Evolutionary conservation across 306 rosid species (phyloP).

Genomic region (Trifolium subterraneum): DNA sequence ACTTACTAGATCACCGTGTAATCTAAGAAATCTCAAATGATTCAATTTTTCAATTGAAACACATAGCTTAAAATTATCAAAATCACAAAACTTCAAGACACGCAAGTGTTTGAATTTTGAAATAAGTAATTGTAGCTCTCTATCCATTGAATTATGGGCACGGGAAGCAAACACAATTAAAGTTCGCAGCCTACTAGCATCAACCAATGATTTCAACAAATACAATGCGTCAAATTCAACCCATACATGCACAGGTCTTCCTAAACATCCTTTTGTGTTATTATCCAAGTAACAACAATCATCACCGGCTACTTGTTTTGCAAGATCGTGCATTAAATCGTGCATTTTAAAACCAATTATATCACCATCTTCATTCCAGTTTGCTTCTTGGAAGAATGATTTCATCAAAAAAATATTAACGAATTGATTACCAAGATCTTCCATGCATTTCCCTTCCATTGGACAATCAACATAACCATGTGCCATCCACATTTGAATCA

Average conservation of each 20-base stretch:
- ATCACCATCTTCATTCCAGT: not conserved
- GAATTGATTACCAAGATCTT: not conserved
- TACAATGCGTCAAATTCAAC: not conserved
- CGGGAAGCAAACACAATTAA: not conserved
- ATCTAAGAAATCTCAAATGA: not conserved
- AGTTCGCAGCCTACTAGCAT: conserved; percentile 14
- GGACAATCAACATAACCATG: not conserved
- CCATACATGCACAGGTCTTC: not conserved
- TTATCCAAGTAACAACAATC: conserved; percentile 23
- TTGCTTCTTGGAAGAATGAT: not conserved
- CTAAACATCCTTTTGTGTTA: not conserved
- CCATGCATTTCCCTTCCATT: not conserved
- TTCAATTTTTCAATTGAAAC: not conserved
- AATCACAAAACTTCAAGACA: not conserved
- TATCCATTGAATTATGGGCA: fast-evolving
- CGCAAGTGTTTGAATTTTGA: not conserved
- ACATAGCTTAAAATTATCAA: not conserved
- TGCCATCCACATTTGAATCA: not conserved
- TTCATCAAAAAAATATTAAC: not conserved
- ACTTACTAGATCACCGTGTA: no score
- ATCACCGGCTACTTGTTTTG: not conserved
- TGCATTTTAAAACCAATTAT: not conserved
- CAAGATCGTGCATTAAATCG: not conserved
- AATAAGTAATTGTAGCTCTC: not conserved
- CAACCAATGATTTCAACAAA: not conserved